These are phyloP conservation scores for Rutidosis leptorrhynchoides DNA, from an alignment of 129 eudicot genomes.

Conservation along the genomic window DNA sequence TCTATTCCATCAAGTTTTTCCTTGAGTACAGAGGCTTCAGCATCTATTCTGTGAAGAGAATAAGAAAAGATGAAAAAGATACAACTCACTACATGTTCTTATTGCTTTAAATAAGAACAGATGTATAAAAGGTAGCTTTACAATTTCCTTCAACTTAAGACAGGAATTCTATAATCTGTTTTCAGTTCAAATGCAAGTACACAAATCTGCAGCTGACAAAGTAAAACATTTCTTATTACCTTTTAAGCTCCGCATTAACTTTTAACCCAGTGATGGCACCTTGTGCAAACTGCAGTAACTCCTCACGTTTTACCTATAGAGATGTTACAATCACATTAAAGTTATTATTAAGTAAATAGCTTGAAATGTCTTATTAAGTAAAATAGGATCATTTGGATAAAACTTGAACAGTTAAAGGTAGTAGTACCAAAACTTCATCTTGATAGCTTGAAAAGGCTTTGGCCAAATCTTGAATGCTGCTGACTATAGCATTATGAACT, in stretches of 20 bases:
- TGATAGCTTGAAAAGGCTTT: constrained; percentile 73
- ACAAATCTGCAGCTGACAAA: background rate
- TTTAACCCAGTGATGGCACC: constrained; percentile 91
- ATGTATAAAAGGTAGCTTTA: background rate
- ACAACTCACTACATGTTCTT: background rate
- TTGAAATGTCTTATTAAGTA: constrained; percentile 2
- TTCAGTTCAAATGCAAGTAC: constrained; percentile 22
- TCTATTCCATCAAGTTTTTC: constrained; percentile 65
- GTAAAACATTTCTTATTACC: constrained; percentile 39
- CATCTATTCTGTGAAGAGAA: constrained; percentile 69
- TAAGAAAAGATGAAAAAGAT: background rate
- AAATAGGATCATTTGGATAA: background rate
- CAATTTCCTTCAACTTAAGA: background rate
- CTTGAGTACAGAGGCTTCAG: constrained; percentile 62
- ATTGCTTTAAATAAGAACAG: background rate
- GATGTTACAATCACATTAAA: background rate
- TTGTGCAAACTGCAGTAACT: constrained; percentile 91
- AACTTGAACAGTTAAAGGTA: constrained; percentile 8
- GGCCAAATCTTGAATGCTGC: constrained; percentile 97
- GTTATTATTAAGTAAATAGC: background rate
- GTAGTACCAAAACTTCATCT: constrained; percentile 85
- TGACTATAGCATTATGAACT: constrained; percentile 91
- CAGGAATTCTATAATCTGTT: background rate
- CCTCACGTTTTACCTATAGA: constrained; percentile 86
- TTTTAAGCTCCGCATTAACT: constrained; percentile 71